phyloP scores from a whole-genome alignment of 176 grass and related monocot species.

The Triticum dicoccoides region DNA sequence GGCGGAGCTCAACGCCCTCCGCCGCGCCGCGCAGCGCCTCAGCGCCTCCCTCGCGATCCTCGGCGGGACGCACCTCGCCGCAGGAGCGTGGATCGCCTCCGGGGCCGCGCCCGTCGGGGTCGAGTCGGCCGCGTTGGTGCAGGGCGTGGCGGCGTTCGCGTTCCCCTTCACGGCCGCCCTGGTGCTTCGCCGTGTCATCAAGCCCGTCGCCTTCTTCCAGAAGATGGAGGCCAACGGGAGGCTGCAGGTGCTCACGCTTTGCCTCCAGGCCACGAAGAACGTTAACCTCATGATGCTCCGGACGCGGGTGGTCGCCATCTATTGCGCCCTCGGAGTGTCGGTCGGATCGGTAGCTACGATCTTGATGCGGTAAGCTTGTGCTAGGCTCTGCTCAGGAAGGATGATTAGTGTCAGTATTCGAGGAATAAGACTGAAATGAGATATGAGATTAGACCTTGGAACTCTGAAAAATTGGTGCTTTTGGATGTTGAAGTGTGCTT shows the following conservation, averaged over 20 bases:
- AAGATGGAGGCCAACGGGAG: slow-evolving; percentile 91
- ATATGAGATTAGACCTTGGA: neutral
- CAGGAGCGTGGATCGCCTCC: slow-evolving; percentile 64
- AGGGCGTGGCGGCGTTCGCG: slow-evolving; percentile 71
- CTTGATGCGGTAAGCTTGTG: slow-evolving; percentile 46
- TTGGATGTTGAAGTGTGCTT: neutral
- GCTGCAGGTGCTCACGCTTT: slow-evolving; percentile 80
- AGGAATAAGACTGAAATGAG: slow-evolving; percentile 16
- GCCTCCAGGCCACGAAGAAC: slow-evolving; percentile 74
- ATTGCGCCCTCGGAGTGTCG: slow-evolving; percentile 66
- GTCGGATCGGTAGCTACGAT: slow-evolving; percentile 53
- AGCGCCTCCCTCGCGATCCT: slow-evolving; percentile 65
- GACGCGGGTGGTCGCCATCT: slow-evolving; percentile 60
- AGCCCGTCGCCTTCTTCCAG: slow-evolving; percentile 87
- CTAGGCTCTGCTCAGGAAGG: neutral
- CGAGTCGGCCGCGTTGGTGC: slow-evolving; percentile 24
- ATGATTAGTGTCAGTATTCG: neutral
- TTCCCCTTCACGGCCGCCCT: slow-evolving; percentile 81
- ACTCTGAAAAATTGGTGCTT: slow-evolving; percentile 3
- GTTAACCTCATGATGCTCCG: slow-evolving; percentile 69
- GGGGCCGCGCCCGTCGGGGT: slow-evolving; percentile 52
- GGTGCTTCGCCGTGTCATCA: slow-evolving; percentile 71
- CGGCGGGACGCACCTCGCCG: slow-evolving; percentile 62
- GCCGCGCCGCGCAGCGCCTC: slow-evolving; percentile 54
- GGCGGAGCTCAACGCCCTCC: slow-evolving; percentile 60